Conservation (phyloP, 139 green algal species). For the Dunaliella primolecta region DNA sequence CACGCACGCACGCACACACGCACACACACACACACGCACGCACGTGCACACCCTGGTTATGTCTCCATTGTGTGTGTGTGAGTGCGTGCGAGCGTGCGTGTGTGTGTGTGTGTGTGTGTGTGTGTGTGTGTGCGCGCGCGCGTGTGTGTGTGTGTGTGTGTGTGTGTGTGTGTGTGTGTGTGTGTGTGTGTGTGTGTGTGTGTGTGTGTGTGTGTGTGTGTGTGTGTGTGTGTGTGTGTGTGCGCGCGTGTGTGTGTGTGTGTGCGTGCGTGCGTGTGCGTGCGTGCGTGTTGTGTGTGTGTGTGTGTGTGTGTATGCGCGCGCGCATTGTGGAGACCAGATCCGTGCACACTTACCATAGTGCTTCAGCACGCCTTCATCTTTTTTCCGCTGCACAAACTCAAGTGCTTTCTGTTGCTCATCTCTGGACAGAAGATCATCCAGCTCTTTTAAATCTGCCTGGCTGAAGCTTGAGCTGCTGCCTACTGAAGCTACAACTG, state of each 20-base stretch:
- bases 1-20: not conserved
- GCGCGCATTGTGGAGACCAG: not conserved
- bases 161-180: too few relatives aligned
- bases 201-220: not conserved
- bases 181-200: not conserved
- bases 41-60: not conserved
- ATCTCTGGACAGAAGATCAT: slow-evolving; percentile 11
- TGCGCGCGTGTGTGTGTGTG: not conserved
- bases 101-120: not conserved
- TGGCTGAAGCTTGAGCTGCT: not conserved
- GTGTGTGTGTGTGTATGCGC: too few relatives aligned
- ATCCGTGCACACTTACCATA: slow-evolving; percentile 29
- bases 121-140: too few relatives aligned
- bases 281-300: not conserved
- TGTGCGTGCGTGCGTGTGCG: too few relatives aligned
- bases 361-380: slow-evolving; percentile 38
- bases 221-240: too few relatives aligned
- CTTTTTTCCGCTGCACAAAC: slow-evolving; percentile 22
- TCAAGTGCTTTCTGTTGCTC: slow-evolving; percentile 39
- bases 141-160: not conserved
- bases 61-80: too few relatives aligned
- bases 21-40: not conserved
- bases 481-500: not conserved
- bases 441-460: slow-evolving; percentile 19
- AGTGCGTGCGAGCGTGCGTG: not conserved